These are phyloP conservation scores for Adiantum capillusveneris DNA, from an alignment of 75 land plant genomes.

Conservation along the genomic window DNA sequence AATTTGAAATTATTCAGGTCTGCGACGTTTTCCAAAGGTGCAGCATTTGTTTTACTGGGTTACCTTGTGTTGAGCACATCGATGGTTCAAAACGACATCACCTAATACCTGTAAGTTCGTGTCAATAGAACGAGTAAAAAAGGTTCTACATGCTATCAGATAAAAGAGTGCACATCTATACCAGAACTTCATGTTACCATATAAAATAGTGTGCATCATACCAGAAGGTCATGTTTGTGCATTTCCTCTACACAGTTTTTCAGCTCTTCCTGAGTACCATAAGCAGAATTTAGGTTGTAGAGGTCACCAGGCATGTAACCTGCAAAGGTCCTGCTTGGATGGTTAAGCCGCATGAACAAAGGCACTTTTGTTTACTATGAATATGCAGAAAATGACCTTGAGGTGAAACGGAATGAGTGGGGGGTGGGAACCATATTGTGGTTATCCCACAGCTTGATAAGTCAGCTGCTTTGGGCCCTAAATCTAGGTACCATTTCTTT, in stretches of 20 bases:
- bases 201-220: too few species aligned
- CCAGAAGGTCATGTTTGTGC: slow-evolving; percentile 63
- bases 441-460: slow-evolving; percentile 59
- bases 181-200: too few species aligned
- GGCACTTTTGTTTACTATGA: not conserved
- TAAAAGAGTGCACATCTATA: too few species aligned
- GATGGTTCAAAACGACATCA: slow-evolving; percentile 71
- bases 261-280: slow-evolving; percentile 57
- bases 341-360: not conserved
- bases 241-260: slow-evolving; percentile 57
- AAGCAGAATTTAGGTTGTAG: slow-evolving; percentile 66
- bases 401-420: slow-evolving; percentile 75
- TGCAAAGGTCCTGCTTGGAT: slow-evolving; percentile 9
- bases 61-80: slow-evolving; percentile 73
- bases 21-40: too few species aligned
- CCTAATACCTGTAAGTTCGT: slow-evolving; percentile 51
- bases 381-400: slow-evolving; percentile 37
- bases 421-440: slow-evolving; percentile 78
- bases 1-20: too few species aligned
- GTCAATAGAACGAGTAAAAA: too few species aligned
- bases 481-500: slow-evolving; percentile 58
- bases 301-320: slow-evolving; percentile 80
- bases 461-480: slow-evolving; percentile 60
- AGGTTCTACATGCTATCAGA: too few species aligned
- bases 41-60: not conserved